Percentiles rank a stretch among this genome's conserved stretches.
phyloP scores from a whole-genome alignment of 306 rosid species.

The Argentina anserina region DNA sequence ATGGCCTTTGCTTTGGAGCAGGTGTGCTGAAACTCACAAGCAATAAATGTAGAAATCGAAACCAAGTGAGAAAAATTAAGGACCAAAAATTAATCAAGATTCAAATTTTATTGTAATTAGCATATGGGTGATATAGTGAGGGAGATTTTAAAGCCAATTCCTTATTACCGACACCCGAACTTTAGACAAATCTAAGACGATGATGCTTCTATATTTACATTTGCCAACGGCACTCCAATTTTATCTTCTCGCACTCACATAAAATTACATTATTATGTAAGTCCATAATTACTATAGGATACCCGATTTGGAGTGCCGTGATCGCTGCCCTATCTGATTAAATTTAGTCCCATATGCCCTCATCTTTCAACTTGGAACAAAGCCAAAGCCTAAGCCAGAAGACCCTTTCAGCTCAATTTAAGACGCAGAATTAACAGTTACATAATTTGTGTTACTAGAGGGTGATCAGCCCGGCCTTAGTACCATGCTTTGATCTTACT shows the following conservation, averaged over 20 bases:
- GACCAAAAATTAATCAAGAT: neutral
- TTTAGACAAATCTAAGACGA: neutral
- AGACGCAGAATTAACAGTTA: neutral
- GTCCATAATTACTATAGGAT: neutral
- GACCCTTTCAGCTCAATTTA: neutral
- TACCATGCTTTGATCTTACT: slow-evolving; percentile 10
- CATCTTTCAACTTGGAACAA: neutral
- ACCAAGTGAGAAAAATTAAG: too few relatives aligned
- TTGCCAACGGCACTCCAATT: neutral
- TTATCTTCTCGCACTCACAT: neutral
- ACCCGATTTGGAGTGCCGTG: neutral
- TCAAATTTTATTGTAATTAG: neutral
- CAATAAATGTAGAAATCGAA: neutral
- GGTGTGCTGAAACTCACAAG: neutral
- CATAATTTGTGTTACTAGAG: neutral
- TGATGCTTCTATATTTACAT: slow-evolving; percentile 17
- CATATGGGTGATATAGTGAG: neutral
- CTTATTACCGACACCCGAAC: neutral
- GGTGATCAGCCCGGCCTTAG: neutral
- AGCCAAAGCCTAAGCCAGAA: neutral
- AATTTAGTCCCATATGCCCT: neutral
- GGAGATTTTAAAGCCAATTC: neutral
- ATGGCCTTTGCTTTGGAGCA: neutral
- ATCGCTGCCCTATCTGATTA: neutral
- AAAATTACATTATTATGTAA: neutral